These are phyloP conservation scores for Pelagophyceae sp. DNA, from an alignment of 352 stramenopile genomes.

Conservation along the genomic window DNA sequence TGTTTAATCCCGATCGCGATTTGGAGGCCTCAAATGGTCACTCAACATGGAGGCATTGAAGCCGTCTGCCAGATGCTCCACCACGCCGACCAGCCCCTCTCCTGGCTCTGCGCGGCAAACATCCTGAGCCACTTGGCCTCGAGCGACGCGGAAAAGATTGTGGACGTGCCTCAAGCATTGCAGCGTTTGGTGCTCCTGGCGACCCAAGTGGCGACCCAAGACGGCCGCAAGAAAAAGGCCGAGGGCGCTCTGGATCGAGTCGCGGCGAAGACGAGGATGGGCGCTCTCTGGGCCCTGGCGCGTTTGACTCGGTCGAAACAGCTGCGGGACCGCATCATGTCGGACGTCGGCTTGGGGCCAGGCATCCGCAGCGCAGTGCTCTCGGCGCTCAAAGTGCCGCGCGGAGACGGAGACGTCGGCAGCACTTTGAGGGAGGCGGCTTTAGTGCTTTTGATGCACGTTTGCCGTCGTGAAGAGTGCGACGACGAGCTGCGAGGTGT, in stretches of 20 bases:
- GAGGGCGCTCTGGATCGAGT: background rate
- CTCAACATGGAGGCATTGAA: background rate
- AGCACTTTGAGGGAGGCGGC: constrained; percentile 18
- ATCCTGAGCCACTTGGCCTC: background rate
- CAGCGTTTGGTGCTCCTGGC: background rate
- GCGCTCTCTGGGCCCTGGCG: constrained; percentile 9
- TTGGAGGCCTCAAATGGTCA: background rate
- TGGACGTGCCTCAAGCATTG: background rate
- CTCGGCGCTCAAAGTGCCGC: too few species aligned
- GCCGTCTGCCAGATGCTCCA: background rate
- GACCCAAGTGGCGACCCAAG: background rate
- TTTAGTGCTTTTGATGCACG: constrained; percentile 8
- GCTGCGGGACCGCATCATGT: background rate
- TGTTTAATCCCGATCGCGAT: constrained; percentile 1
- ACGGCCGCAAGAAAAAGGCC: background rate
- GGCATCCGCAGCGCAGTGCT: too few species aligned
- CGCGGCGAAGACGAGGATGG: background rate
- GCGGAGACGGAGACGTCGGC: too few species aligned
- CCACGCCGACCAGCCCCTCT: background rate
- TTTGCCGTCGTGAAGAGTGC: too few species aligned
- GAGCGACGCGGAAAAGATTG: background rate
- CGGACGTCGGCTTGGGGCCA: too few species aligned
- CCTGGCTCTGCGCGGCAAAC: background rate
- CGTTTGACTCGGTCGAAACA: background rate
- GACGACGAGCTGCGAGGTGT: too few species aligned